phyloP scores from a whole-genome alignment of 768 basidiomycete genomes.

The Serendipita vermifera region DNA sequence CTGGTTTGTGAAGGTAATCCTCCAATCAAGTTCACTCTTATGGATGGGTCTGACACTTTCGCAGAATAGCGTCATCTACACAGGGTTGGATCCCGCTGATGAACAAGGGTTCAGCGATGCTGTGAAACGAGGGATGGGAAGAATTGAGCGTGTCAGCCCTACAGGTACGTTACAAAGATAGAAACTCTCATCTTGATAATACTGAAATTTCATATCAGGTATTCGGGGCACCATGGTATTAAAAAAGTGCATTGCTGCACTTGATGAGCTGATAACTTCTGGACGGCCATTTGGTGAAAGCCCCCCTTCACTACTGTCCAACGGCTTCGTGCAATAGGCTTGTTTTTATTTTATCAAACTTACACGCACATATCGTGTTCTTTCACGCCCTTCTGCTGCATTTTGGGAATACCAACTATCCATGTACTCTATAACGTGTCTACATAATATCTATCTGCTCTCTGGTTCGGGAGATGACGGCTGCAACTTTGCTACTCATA shows the following conservation, averaged over 20 bases:
- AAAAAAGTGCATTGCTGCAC: neutral
- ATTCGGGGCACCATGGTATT: neutral
- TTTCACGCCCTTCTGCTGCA: too few species aligned
- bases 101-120: neutral
- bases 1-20: conserved; percentile 3
- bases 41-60: neutral
- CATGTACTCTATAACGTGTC: neutral
- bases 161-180: too few species aligned
- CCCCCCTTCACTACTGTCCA: too few species aligned
- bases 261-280: neutral
- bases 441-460: neutral
- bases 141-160: neutral
- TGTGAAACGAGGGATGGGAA: neutral
- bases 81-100: neutral
- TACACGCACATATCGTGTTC: too few species aligned
- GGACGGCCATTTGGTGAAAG: neutral
- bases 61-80: conserved; percentile 4
- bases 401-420: too few species aligned
- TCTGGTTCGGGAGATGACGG: conserved; percentile 32
- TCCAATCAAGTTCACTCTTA: neutral
- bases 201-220: too few species aligned
- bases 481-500: conserved; percentile 36
- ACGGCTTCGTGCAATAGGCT: too few species aligned
- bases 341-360: too few species aligned
- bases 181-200: too few species aligned